Percentiles rank a stretch among this genome's conserved stretches.
These are phyloP conservation scores for Trapa incisa DNA, from an alignment of 345 rosid genomes.

Conservation along the genomic window DNA sequence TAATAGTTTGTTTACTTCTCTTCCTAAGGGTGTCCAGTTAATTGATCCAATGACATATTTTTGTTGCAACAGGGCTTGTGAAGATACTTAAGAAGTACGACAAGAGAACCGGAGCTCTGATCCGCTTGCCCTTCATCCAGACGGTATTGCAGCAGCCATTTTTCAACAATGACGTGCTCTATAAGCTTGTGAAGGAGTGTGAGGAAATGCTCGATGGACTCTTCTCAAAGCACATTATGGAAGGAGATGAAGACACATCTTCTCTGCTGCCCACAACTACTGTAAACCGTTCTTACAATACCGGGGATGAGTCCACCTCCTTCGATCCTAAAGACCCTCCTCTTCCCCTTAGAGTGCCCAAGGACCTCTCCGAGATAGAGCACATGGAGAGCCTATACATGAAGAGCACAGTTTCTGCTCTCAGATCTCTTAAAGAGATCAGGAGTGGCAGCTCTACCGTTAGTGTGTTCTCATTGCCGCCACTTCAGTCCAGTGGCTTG, in stretches of 20 bases:
- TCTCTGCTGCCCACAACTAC: neutral
- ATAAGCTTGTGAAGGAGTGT: constrained; percentile 69
- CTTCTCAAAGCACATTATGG: constrained; percentile 26
- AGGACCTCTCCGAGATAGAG: constrained; percentile 53
- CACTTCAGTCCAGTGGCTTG: constrained; percentile 47
- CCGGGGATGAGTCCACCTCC: constrained; percentile 13
- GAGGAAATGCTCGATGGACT: constrained; percentile 69
- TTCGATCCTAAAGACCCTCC: constrained; percentile 8
- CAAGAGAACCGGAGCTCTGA: constrained; percentile 85
- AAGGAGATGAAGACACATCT: neutral
- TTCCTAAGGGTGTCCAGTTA: neutral
- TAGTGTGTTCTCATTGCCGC: constrained; percentile 77
- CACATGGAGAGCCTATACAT: constrained; percentile 57
- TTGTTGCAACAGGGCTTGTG: constrained; percentile 49
- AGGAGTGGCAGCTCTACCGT: constrained; percentile 82
- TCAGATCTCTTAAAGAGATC: constrained; percentile 60
- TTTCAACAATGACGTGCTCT: constrained; percentile 77
- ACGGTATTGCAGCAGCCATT: constrained; percentile 87
- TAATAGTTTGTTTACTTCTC: neutral
- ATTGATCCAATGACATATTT: neutral
- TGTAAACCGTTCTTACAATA: neutral
- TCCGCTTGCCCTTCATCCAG: constrained; percentile 83
- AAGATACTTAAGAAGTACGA: constrained; percentile 93
- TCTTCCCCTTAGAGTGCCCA: constrained; percentile 21
- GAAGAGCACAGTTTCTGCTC: constrained; percentile 78